These are phyloP conservation scores for Collybiopsis luxurians DNA, from an alignment of 768 basidiomycete genomes.

Conservation along the genomic window DNA sequence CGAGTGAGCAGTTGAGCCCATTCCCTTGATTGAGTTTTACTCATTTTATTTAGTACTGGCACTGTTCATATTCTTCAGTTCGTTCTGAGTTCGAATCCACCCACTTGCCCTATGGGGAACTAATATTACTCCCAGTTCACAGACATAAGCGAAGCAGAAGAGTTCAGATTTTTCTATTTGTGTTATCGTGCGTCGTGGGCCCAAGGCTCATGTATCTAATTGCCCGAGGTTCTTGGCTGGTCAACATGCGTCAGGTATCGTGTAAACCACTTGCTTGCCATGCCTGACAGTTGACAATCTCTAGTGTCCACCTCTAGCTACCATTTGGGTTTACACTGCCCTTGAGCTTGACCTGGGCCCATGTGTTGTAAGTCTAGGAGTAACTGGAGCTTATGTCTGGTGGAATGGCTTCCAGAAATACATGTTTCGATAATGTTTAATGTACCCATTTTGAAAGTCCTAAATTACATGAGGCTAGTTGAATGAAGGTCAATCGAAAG, in stretches of 20 bases:
- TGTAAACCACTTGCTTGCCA: slow-evolving; percentile 6
- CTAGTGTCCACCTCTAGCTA: slow-evolving; percentile 75
- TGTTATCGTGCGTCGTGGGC: slow-evolving; percentile 55
- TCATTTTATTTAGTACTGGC: slow-evolving; percentile 55
- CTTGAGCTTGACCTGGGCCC: slow-evolving; percentile 66
- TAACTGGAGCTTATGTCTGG: slow-evolving; percentile 59
- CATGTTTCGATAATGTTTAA: background rate
- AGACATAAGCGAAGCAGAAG: slow-evolving; percentile 56
- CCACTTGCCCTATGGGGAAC: background rate
- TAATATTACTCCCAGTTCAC: background rate
- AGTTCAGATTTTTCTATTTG: slow-evolving; percentile 58
- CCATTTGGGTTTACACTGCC: slow-evolving; percentile 75
- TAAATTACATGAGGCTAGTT: too few species aligned
- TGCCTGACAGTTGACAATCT: slow-evolving; percentile 1
- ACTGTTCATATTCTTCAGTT: slow-evolving; percentile 76
- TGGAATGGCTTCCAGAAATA: slow-evolving; percentile 45
- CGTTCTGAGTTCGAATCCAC: slow-evolving; percentile 19
- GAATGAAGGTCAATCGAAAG: background rate
- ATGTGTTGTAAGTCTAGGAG: slow-evolving; percentile 52
- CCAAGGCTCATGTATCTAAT: slow-evolving; percentile 69
- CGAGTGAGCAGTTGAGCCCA: slow-evolving; percentile 49
- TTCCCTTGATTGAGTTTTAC: background rate
- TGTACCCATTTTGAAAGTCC: background rate
- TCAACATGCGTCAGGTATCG: slow-evolving; percentile 79
- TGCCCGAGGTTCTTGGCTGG: slow-evolving; percentile 65